Base-by-base conservation (phyloP, 768 basidiomycete genomes). In the Mycena leptocephala region DNA sequence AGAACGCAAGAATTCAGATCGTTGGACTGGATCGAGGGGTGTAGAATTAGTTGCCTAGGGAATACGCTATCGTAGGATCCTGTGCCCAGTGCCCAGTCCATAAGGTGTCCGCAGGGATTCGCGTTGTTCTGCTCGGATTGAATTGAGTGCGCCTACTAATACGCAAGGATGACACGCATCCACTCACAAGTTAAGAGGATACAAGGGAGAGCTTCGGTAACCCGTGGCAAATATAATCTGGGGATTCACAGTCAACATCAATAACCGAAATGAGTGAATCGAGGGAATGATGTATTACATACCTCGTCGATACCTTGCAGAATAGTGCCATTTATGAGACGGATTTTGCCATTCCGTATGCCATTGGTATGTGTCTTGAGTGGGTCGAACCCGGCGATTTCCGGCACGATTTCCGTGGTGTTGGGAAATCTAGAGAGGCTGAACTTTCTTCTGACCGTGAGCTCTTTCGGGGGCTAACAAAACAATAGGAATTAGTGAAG, bases 11-110 rank as follows among this genome's bases (percentile, higher is more conserved):
- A n/a, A n/a, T n/a, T n/a, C n/a, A n/a, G n/a, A n/a, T n/a, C n/a
- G n/a, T n/a, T n/a, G n/a, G n/a, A n/a, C n/a, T n/a, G n/a, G n/a
- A n/a, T n/a, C n/a, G n/a, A n/a, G n/a, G n/a, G n/a, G n/a, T n/a
- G n/a, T n/a, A n/a, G n/a, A n/a, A n/a, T n/a, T n/a, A n/a, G n/a
- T n/a, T n/a, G n/a, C 75, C 41, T 24, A 43, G 51, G 5, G 69
- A 72, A 64, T 83, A 83, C 3, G 82, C 80, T 1, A 85, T 76
- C 5, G 84, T 83, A 0, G 84, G 84, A 64, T 85, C 84, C 1
- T 79, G 81, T 24, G 85, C 82, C 71, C 83, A 85, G 68, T 81
- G 78, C 2, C 78, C 78, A 46, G 78, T 79, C 78, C 78, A 79
- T 37, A 66, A 69, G 30, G 75, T 58, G 51, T 78, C 69, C 51